Conservation (phyloP, 2,329 filamentous ascomycete species). For the Trichoderma oligosporum region DNA sequence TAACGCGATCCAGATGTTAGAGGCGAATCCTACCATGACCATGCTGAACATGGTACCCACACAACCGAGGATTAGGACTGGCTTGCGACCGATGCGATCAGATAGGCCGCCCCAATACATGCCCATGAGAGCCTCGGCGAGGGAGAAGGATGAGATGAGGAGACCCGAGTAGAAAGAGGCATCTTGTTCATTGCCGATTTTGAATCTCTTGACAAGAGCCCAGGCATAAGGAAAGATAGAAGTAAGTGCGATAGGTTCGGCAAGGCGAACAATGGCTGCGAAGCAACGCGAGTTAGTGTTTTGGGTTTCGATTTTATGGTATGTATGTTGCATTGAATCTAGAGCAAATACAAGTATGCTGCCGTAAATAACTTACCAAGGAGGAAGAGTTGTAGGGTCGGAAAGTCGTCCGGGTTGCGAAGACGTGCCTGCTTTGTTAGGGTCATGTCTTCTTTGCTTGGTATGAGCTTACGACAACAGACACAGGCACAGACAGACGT, state of each 20-base stretch:
- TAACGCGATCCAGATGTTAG: conserved; percentile 80
- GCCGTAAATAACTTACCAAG: conserved; percentile 63
- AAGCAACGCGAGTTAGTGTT: conserved; percentile 21
- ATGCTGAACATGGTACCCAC: conserved; percentile 78
- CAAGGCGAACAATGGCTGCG: conserved; percentile 82
- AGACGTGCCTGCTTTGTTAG: conserved; percentile 48
- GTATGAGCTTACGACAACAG: conserved; percentile 43
- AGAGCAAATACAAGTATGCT: no score
- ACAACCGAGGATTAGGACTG: conserved; percentile 76
- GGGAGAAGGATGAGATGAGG: conserved; percentile 80
- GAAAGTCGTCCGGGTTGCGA: conserved; percentile 71
- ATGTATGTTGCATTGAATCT: no score
- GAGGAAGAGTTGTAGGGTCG: conserved; percentile 75
- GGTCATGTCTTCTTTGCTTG: conserved; percentile 46
- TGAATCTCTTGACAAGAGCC: conserved; percentile 73
- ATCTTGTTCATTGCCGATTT: conserved; percentile 67
- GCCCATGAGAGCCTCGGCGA: conserved; percentile 77
- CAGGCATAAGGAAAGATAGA: conserved; percentile 92
- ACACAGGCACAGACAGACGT: conserved; percentile 34
- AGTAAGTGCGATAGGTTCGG: conserved; percentile 87
- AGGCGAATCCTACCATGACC: conserved; percentile 75
- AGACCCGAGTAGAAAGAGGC: conserved; percentile 85
- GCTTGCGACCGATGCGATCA: conserved; percentile 79
- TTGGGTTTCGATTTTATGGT: not conserved
- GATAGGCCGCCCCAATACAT: conserved; percentile 86